phyloP scores from a whole-genome alignment of 371 early-diverging fungal genomes.

The Cokeromyces recurvatus region DNA sequence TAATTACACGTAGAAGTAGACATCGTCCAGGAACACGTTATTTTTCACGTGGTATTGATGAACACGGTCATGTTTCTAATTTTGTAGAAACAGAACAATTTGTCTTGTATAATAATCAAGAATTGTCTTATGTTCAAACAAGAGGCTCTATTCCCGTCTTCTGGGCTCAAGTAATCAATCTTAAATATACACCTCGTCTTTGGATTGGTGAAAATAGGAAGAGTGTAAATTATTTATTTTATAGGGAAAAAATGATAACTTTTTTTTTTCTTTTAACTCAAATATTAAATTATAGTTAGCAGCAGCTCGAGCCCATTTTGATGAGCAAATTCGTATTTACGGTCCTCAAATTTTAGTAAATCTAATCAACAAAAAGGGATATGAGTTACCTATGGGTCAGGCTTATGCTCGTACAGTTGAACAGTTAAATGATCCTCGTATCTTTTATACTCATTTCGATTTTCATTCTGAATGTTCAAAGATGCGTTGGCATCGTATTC shows the following conservation, averaged over 20 bases:
- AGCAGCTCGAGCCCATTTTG: conserved; percentile 71
- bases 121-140: conserved; percentile 84
- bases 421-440: conserved; percentile 54
- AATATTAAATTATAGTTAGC: conserved; percentile 16
- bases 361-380: conserved; percentile 86
- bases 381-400: conserved; percentile 80
- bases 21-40: conserved; percentile 86
- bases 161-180: conserved; percentile 93
- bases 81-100: conserved; percentile 99
- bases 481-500: conserved; percentile 85
- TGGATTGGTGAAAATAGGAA: conserved; percentile 63
- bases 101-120: conserved; percentile 51
- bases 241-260: too few relatives aligned
- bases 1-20: conserved; percentile 82
- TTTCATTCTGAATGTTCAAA: conserved; percentile 94
- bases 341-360: conserved; percentile 83
- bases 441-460: conserved; percentile 89
- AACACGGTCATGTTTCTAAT: conserved; percentile 92
- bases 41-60: conserved; percentile 94
- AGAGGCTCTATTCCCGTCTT: conserved; percentile 98
- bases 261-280: not conserved
- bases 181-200: conserved; percentile 89
- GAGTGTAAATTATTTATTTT: conserved; percentile 47
- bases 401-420: conserved; percentile 69
- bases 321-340: conserved; percentile 64